A percentile compares a stretch with the other conserved stretches of the same genome.
These are phyloP conservation scores for Asterochloris sp. DNA, from an alignment of 139 green algal genomes.

Conservation along the genomic window DNA sequence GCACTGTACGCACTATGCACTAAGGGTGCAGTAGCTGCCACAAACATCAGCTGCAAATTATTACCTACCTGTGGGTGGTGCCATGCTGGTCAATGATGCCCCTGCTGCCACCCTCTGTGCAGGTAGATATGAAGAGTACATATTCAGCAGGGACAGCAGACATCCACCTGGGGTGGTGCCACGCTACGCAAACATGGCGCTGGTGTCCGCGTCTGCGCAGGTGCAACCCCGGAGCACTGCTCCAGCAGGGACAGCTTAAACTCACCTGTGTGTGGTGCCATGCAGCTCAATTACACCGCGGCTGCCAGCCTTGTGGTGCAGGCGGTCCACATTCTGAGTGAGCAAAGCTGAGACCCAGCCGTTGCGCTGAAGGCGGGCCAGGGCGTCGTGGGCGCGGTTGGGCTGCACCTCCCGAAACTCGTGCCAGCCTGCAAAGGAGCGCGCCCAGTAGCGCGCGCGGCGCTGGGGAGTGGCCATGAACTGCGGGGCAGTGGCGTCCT, in stretches of 20 bases:
- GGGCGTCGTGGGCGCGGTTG: conserved; percentile 65
- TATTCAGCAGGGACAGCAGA: too few species aligned
- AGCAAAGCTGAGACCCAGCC: conserved; percentile 70
- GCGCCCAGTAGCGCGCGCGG: conserved; percentile 82
- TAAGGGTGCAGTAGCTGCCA: too few species aligned
- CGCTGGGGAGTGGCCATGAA: conserved; percentile 71
- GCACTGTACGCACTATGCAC: background rate
- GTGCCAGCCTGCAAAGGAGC: conserved; percentile 81
- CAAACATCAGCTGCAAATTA: too few species aligned
- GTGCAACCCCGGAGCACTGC: too few species aligned
- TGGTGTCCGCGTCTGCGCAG: too few species aligned
- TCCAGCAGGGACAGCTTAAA: background rate
- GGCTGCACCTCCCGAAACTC: conserved; percentile 63
- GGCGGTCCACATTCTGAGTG: conserved; percentile 97
- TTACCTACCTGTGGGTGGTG: too few species aligned
- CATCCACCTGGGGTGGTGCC: too few species aligned
- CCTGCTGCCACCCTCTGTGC: too few species aligned
- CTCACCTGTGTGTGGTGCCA: conserved; percentile 84
- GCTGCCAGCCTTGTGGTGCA: conserved; percentile 72
- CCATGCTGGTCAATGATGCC: too few species aligned
- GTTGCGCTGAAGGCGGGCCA: conserved; percentile 57
- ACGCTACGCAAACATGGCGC: too few species aligned
- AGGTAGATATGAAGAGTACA: too few species aligned
- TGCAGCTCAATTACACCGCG: conserved; percentile 85
- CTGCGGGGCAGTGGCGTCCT: conserved; percentile 30